Evolutionary conservation across 176 grass and related monocot genomes (phyloP).

Genomic region (Dactylis glomerata): DNA sequence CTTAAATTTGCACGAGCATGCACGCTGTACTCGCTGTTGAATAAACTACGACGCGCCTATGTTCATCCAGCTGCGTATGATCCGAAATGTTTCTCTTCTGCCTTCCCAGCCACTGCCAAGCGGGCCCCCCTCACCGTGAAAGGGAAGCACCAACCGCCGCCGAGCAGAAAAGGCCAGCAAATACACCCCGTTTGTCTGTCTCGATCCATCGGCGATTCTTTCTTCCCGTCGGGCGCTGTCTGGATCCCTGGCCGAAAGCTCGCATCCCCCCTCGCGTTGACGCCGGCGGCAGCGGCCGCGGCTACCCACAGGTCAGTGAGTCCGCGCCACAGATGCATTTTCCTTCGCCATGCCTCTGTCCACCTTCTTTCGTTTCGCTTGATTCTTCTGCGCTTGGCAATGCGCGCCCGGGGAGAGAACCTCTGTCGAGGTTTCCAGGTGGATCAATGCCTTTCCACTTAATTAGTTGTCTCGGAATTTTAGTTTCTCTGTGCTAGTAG

Average conservation of each 20-base stretch:
- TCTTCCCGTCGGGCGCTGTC: background rate
- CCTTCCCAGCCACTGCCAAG: background rate
- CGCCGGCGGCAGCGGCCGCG: background rate
- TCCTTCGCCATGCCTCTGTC: background rate
- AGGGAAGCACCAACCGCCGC: background rate
- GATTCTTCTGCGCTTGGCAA: background rate
- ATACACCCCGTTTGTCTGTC: background rate
- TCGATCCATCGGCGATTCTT: background rate
- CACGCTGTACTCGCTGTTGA: background rate
- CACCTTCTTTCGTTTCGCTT: background rate
- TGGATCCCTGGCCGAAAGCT: background rate
- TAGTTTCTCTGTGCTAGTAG: background rate
- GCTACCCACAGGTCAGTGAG: background rate
- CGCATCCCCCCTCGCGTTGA: background rate
- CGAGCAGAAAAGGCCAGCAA: background rate
- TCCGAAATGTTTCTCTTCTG: background rate
- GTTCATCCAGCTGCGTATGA: background rate
- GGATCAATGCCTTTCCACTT: background rate
- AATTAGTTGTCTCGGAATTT: background rate
- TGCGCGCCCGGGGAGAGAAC: background rate
- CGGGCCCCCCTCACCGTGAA: background rate
- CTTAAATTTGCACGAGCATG: background rate
- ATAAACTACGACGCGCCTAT: background rate
- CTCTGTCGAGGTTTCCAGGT: background rate
- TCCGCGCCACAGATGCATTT: background rate